Percentiles rank a stretch among this genome's conserved stretches.
Evolutionary conservation across 495 filamentous ascomycete species (phyloP).

Genomic region (Penicillium cinerascens): DNA sequence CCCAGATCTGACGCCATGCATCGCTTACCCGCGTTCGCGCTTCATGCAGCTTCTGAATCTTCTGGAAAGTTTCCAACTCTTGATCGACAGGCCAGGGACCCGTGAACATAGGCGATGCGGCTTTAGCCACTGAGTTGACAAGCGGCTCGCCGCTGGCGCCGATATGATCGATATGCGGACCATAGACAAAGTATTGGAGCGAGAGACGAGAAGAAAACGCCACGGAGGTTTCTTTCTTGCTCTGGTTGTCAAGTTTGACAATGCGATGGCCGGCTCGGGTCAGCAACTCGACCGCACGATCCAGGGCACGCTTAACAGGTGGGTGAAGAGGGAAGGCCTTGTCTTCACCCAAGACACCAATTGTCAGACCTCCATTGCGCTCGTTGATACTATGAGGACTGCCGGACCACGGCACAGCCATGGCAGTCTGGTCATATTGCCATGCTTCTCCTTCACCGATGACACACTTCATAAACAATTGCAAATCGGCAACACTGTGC

Average conservation of each 20-base stretch:
- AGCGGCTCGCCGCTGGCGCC: constrained; percentile 27
- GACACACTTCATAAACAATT: constrained; percentile 54
- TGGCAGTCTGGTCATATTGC: constrained; percentile 23
- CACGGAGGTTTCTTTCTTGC: constrained; percentile 10
- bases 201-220: constrained; percentile 20
- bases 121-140: constrained; percentile 15
- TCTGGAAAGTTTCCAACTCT: constrained; percentile 16
- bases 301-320: constrained; percentile 45
- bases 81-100: constrained; percentile 26
- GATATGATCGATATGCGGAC: constrained; percentile 24
- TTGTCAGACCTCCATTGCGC: constrained; percentile 20
- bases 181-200: constrained; percentile 30
- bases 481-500: constrained; percentile 52
- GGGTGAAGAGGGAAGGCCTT: constrained; percentile 51
- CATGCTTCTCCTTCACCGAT: constrained; percentile 47
- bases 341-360: constrained; percentile 54
- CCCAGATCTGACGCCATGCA: constrained; percentile 22
- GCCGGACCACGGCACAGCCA: constrained; percentile 14
- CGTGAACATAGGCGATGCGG: constrained; percentile 18
- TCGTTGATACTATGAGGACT: not conserved
- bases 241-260: constrained; percentile 27
- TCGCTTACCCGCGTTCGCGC: constrained; percentile 10
- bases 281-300: constrained; percentile 37
- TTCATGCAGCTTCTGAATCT: constrained; percentile 18
- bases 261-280: constrained; percentile 40